phyloP scores from a whole-genome alignment of 257 asterid species.

The Gentiana macrophylla region DNA sequence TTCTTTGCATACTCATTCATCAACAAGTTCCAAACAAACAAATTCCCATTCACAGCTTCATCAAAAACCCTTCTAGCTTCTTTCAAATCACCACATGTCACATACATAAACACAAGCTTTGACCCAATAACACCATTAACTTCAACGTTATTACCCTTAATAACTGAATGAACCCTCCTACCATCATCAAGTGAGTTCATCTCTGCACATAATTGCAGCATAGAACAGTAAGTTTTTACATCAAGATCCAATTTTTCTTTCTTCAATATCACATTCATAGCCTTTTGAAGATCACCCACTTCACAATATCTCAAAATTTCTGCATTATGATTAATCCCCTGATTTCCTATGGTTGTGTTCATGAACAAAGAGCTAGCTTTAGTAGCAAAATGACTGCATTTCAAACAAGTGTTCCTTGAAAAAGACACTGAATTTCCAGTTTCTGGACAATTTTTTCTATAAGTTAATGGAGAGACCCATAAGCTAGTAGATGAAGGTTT shows the following conservation, averaged over 20 bases:
- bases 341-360: background rate
- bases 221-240: conserved; percentile 10
- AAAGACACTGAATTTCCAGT: background rate
- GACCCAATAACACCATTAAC: conserved; percentile 11
- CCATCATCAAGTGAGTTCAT: conserved; percentile 18
- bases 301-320: conserved; percentile 16
- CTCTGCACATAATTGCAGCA: conserved; percentile 23
- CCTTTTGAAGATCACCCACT: conserved; percentile 18
- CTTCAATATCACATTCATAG: conserved; percentile 14
- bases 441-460: background rate
- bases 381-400: background rate
- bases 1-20: conserved; percentile 19
- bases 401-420: background rate
- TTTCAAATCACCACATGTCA: conserved; percentile 18
- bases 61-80: conserved; percentile 21
- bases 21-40: conserved; percentile 22
- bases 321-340: background rate
- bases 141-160: conserved; percentile 2
- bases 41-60: conserved; percentile 7
- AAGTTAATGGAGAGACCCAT: conserved; percentile 5
- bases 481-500: conserved; percentile 10
- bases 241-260: conserved; percentile 12
- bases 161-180: conserved; percentile 16
- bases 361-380: conserved; percentile 1
- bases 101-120: conserved; percentile 19